Conservation (phyloP, 306 rosid species). For the Pyrus communis region DNA sequence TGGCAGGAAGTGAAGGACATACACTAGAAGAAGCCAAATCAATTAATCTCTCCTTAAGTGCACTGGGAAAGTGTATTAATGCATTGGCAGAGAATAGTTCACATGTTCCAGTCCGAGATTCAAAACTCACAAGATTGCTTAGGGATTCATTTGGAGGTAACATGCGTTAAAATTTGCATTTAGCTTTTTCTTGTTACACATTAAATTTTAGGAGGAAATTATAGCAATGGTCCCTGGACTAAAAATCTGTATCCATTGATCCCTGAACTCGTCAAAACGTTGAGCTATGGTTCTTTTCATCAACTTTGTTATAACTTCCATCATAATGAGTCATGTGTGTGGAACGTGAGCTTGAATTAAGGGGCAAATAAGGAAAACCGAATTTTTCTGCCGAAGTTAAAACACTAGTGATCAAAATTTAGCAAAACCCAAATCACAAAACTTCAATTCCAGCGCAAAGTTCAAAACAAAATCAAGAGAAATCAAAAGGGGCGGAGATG, state of each 20-base stretch:
- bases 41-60: constrained; percentile 91
- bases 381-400: not conserved
- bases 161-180: constrained; percentile 9
- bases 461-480: not conserved
- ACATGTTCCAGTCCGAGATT: constrained; percentile 96
- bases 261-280: too few relatives aligned
- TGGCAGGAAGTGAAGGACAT: constrained; percentile 96
- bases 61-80: constrained; percentile 92
- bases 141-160: constrained; percentile 97
- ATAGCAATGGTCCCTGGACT: too few relatives aligned
- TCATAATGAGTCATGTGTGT: too few relatives aligned
- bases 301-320: too few relatives aligned
- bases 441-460: not conserved
- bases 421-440: constrained; percentile 1
- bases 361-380: not conserved
- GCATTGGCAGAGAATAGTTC: constrained; percentile 91
- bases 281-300: too few relatives aligned
- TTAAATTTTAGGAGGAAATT: not conserved
- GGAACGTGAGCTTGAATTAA: too few relatives aligned
- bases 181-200: not conserved
- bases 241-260: too few relatives aligned
- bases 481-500: not conserved
- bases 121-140: constrained; percentile 92
- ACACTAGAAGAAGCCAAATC: constrained; percentile 97
- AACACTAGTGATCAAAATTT: not conserved